Evolutionary conservation across 192 early-diverging fungal genomes (phyloP).

Genomic region (Physocladia obscura): DNA sequence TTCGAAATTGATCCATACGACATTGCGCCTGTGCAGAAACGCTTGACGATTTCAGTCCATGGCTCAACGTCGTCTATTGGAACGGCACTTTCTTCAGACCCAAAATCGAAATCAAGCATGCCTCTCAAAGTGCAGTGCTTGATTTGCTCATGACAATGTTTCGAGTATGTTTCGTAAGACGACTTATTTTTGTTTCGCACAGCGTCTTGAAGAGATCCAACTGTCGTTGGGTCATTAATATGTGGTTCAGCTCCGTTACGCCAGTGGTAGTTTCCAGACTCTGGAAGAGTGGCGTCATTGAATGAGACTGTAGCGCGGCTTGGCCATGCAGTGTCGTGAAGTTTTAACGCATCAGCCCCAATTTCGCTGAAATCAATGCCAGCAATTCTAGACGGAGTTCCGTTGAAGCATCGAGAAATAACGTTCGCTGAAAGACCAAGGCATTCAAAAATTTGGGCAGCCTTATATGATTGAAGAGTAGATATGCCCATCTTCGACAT

Average conservation of each 20-base stretch:
- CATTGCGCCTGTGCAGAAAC: constrained; percentile 98
- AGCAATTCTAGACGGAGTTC: constrained; percentile 93
- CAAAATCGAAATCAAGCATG: constrained; percentile 82
- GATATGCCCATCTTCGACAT: constrained; percentile 99
- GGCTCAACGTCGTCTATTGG: constrained; percentile 95
- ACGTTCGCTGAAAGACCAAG: constrained; percentile 87
- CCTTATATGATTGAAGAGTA: constrained; percentile 95
- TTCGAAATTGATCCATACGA: constrained; percentile 95
- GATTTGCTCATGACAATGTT: constrained; percentile 75
- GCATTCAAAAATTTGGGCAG: constrained; percentile 98
- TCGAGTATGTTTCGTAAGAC: constrained; percentile 84
- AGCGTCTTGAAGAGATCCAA: constrained; percentile 92
- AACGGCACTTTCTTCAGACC: constrained; percentile 58
- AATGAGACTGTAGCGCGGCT: constrained; percentile 62
- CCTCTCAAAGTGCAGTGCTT: constrained; percentile 93
- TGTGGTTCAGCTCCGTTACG: constrained; percentile 88
- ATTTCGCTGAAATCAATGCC: constrained; percentile 77
- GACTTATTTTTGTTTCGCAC: constrained; percentile 87
- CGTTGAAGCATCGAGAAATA: constrained; percentile 87
- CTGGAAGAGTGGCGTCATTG: constrained; percentile 66
- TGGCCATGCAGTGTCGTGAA: constrained; percentile 85
- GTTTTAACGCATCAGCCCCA: constrained; percentile 81
- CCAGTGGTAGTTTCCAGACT: constrained; percentile 97
- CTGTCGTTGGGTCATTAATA: constrained; percentile 84
- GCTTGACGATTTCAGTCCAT: constrained; percentile 93